Conservation (phyloP, 305 asterid genomes). For the Solanum aculeatissimum region DNA sequence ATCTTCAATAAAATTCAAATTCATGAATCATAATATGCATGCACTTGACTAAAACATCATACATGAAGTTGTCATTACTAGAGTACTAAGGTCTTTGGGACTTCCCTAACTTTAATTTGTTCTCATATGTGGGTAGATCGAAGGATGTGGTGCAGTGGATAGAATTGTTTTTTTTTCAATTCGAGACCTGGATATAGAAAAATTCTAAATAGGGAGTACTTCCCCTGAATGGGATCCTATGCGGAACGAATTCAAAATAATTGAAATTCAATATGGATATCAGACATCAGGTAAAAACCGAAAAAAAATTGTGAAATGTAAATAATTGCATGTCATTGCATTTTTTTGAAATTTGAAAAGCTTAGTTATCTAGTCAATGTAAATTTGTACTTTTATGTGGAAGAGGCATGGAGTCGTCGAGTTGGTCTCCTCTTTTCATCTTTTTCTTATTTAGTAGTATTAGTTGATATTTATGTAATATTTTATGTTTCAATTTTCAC, state of each 20-base stretch:
- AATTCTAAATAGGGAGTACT: too few relatives aligned
- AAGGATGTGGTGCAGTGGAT: too few relatives aligned
- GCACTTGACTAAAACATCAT: background rate
- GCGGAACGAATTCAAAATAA: too few relatives aligned
- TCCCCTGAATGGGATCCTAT: too few relatives aligned
- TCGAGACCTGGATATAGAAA: too few relatives aligned
- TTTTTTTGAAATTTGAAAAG: background rate
- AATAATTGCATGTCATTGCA: background rate
- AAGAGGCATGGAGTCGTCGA: background rate
- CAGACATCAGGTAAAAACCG: too few relatives aligned
- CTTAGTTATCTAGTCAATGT: background rate
- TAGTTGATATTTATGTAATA: background rate
- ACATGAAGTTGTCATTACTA: background rate
- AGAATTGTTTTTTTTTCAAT: rapidly evolving
- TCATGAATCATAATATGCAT: background rate
- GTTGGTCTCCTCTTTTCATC: background rate
- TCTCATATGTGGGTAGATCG: background rate
- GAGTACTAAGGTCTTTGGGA: background rate
- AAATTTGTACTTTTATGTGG: background rate
- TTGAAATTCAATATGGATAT: too few relatives aligned
- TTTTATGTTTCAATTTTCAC: too few relatives aligned
- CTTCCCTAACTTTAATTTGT: background rate
- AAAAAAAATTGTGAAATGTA: too few relatives aligned
- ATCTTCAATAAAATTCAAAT: background rate
- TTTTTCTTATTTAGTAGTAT: background rate